Conservation (phyloP, 352 stramenopile genomes). For the Globisporangium takayamanum region DNA sequence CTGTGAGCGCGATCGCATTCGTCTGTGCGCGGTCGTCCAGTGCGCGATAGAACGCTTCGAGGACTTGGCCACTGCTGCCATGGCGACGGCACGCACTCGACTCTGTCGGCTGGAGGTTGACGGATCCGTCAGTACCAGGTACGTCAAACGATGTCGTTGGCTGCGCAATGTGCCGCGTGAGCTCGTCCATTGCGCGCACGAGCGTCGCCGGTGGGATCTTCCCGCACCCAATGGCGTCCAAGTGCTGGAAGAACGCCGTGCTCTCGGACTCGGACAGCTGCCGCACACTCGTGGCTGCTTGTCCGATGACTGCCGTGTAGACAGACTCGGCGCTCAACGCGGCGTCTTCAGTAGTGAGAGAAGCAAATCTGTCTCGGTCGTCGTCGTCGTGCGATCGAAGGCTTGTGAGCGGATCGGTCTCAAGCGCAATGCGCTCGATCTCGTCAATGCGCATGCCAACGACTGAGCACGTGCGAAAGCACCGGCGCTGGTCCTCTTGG, state of each 20-base stretch:
- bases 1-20: conserved; percentile 20
- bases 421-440: conserved; percentile 30
- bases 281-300: neutral
- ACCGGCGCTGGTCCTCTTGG: conserved; percentile 25
- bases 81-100: neutral
- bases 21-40: conserved; percentile 11
- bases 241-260: conserved; percentile 36
- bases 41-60: conserved; percentile 18
- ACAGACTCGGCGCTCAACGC: neutral
- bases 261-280: conserved; percentile 11
- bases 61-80: neutral
- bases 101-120: too few species aligned
- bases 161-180: conserved; percentile 36
- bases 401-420: conserved; percentile 14
- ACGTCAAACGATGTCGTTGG: neutral
- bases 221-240: conserved; percentile 42
- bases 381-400: neutral
- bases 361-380: neutral
- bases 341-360: neutral
- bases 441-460: conserved; percentile 25
- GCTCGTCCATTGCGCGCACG: conserved; percentile 24
- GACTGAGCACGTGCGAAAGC: conserved; percentile 31
- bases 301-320: neutral
- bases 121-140: neutral
- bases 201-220: conserved; percentile 40